Conservation (phyloP, 2,329 filamentous ascomycete genomes). For the Ascochyta fabae region DNA sequence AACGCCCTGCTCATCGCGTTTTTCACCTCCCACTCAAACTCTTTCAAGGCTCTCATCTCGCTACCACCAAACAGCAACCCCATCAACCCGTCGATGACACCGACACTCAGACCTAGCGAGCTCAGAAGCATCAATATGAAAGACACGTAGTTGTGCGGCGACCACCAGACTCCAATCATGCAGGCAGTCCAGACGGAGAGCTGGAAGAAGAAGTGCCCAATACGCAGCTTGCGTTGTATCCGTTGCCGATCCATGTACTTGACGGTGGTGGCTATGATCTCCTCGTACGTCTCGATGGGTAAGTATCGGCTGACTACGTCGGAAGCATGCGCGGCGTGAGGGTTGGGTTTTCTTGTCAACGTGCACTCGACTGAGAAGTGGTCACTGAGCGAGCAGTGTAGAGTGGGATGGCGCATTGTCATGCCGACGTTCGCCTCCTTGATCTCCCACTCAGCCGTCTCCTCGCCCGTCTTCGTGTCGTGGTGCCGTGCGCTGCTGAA, state of each 20-base stretch:
- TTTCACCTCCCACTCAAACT: slow-evolving; percentile 90
- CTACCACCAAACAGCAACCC: slow-evolving; percentile 84
- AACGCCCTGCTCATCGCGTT: slow-evolving; percentile 40
- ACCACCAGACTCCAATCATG: slow-evolving; percentile 86
- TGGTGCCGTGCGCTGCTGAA: slow-evolving; percentile 54
- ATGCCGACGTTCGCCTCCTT: slow-evolving; percentile 76
- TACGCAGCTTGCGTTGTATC: slow-evolving; percentile 73
- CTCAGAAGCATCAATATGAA: slow-evolving; percentile 83
- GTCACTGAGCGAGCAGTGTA: slow-evolving; percentile 88
- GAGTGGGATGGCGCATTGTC: slow-evolving; percentile 77
- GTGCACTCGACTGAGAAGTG: slow-evolving; percentile 92
- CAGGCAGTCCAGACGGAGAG: slow-evolving; percentile 74
- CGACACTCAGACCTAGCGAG: slow-evolving; percentile 76
- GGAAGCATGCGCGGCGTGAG: slow-evolving; percentile 9
- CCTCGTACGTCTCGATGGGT: slow-evolving; percentile 65
- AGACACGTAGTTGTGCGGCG: slow-evolving; percentile 73
- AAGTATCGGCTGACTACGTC: slow-evolving; percentile 44
- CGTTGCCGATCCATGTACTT: slow-evolving; percentile 74
- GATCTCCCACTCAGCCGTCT: slow-evolving; percentile 68
- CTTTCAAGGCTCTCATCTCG: slow-evolving; percentile 81
- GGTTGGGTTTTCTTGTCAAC: slow-evolving; percentile 52
- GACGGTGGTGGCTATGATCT: slow-evolving; percentile 74
- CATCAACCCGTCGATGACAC: slow-evolving; percentile 83
- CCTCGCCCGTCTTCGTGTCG: slow-evolving; percentile 34
- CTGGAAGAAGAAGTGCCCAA: slow-evolving; percentile 74